These are phyloP conservation scores for Fusarium luffae DNA, from an alignment of 2,329 filamentous ascomycete species.

Conservation along the genomic window DNA sequence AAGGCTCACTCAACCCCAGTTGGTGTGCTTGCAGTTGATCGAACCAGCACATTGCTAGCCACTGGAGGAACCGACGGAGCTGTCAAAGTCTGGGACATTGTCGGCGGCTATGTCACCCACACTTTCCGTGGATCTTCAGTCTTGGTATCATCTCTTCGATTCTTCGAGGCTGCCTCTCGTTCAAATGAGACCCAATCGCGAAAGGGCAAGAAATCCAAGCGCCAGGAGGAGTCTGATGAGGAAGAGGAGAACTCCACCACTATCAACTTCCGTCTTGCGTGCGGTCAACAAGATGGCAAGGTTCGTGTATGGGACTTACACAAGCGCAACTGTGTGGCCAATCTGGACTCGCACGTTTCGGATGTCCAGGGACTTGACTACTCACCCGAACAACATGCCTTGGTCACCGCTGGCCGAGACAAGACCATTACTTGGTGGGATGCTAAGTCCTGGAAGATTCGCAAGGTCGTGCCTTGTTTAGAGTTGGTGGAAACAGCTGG, in stretches of 20 bases:
- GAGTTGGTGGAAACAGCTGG: slow-evolving; percentile 88
- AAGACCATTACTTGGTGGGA: slow-evolving; percentile 97
- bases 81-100: slow-evolving; percentile 97
- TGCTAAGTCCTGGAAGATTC: slow-evolving; percentile 82
- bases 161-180: slow-evolving; percentile 79
- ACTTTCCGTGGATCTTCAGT: slow-evolving; percentile 94
- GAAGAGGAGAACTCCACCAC: slow-evolving; percentile 57
- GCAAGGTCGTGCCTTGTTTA: slow-evolving; percentile 82
- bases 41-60: slow-evolving; percentile 87
- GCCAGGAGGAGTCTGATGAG: slow-evolving; percentile 52
- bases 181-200: slow-evolving; percentile 45
- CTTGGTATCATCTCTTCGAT: slow-evolving; percentile 88
- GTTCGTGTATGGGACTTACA: slow-evolving; percentile 91
- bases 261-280: slow-evolving; percentile 80
- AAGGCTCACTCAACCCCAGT: slow-evolving; percentile 94
- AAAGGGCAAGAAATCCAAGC: slow-evolving; percentile 52
- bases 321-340: slow-evolving; percentile 80
- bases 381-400: slow-evolving; percentile 75
- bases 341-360: slow-evolving; percentile 91
- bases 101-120: slow-evolving; percentile 90
- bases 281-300: slow-evolving; percentile 93
- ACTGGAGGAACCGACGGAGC: slow-evolving; percentile 93
- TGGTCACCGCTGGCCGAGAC: slow-evolving; percentile 89
- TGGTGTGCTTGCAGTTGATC: slow-evolving; percentile 84
- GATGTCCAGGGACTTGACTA: slow-evolving; percentile 91